Base-by-base conservation (phyloP, 805 yeast species). In the Candida ascalaphidarum region DNA sequence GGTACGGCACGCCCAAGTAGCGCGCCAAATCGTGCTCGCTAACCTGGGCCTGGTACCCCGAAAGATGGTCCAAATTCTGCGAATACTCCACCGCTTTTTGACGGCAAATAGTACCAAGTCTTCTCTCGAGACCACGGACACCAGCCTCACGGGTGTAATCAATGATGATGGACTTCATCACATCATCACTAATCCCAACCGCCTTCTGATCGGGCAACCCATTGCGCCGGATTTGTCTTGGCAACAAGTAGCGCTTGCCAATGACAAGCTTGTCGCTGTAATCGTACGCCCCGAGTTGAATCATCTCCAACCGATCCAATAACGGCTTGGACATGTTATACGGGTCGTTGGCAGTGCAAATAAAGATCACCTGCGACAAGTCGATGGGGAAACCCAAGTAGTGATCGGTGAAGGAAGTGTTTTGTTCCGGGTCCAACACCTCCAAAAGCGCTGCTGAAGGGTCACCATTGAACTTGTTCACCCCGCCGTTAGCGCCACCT, bases 381-480 rank as follows among this genome's bases (percentile, higher is more conserved):
- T 85, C 95, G 13, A 85, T 65, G 0, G 95, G 94, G 55, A 85
- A 80, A 4, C 92, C 92, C 30, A 85, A 54, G 49, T 81, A 85
- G 49, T 83, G 94, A 54, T 85, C 96, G 21, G 70, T 71, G 53
- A 84, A 85, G 18, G 72, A 62, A 20, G 61, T 54, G 52, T 85
- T 85, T 48, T 85, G 95, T 49, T 85, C 95, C 0, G 96, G 95
- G 45, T 85, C 96, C 35, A 85, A 64, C 1, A 85, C 88, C 51
- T 85, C 96, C 34, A 85, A 63, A 41, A 85, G 61, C 0, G 95
- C 95, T 20, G 94, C 94, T 11, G 86, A 79, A 1, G 95, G 95
- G 44, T 85, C 95, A 7, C 96, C 95, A 41, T 77, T 77, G 22
- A 69, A 55, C 36, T 64, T 61, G 26, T 53, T 55, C 3, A 50